These are phyloP conservation scores for Porogramme epimiltina DNA, from an alignment of 1,284 basidiomycete genomes.

Conservation along the genomic window DNA sequence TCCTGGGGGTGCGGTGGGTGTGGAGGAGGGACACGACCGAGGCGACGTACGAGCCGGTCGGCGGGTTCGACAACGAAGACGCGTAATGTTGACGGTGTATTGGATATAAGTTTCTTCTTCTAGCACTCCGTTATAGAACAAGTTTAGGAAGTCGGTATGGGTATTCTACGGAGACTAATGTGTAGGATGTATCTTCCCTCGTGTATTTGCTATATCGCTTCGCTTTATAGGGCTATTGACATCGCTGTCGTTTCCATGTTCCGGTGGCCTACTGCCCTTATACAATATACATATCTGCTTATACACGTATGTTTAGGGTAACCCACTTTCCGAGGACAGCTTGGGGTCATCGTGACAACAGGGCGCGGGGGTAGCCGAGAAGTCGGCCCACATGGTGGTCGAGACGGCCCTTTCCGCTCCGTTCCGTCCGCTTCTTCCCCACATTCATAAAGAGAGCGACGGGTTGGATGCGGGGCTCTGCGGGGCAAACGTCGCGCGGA, in stretches of 20 bases:
- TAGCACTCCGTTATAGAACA: constrained; percentile 8
- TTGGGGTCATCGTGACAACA: no score
- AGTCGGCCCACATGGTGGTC: no score
- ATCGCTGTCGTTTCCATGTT: background rate
- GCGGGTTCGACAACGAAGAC: constrained; percentile 67
- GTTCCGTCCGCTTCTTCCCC: background rate
- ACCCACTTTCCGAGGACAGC: no score
- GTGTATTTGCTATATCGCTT: constrained; percentile 11
- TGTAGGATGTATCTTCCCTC: constrained; percentile 11
- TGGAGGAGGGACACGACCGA: constrained; percentile 77
- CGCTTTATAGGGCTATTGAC: background rate
- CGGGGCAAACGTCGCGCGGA: background rate
- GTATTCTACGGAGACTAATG: constrained; percentile 13
- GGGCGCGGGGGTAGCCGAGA: no score
- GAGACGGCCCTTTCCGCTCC: background rate
- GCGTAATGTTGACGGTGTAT: background rate
- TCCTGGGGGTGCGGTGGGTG: constrained; percentile 63
- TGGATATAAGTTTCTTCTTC: background rate
- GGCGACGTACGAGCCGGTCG: constrained; percentile 83
- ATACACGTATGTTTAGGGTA: no score
- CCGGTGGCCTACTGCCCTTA: background rate
- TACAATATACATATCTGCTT: no score
- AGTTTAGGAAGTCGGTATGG: background rate
- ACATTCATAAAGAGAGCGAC: background rate
- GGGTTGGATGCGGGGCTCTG: background rate